Evolutionary conservation across 2,329 filamentous ascomycete genomes (phyloP), one percentile per base, ranked within the genome.

Genomic region (Uncinocarpus reesii): DNA sequence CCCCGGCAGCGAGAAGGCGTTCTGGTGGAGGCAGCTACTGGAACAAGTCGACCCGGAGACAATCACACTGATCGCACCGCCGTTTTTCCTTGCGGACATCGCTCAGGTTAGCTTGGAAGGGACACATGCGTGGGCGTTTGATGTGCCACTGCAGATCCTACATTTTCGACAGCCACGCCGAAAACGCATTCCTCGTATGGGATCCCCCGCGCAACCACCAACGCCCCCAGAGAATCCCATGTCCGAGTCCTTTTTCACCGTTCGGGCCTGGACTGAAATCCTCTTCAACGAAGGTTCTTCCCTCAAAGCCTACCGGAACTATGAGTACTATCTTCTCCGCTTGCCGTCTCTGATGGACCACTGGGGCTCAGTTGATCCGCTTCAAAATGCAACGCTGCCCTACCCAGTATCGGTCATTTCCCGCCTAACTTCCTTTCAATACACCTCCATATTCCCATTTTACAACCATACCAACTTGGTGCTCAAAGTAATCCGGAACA

Each of bases 261-360:
- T 76, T n/a, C 73, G 76, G 1, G 75, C 75, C 1, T 89, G 85
- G 84, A 73, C 71, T 0, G 73, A 76, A 15, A 57, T 87, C 0
- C 68, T 76, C 1, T 76, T 87, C 54, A 89, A 89, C 60, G 84
- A 90, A 65, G 83, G 83, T 7, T 86, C 83, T 0, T 86, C 79
- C 3, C 74, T 83, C n/a, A 74, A 74, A 49, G 81, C 79, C 4
- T 89, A 86, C 65, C 75, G 75, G 40, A 80, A 77, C 3, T 83
- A 86, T 60, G 80, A 86, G 57, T 86, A 81, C 64, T 85, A 82
- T 58, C 70, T 80, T 29, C 78, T 79, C 37, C 70, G 73, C 1
- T 75, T 82, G 5, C 81, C 79, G 0, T 80, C 80, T 11, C 71
- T 84, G 48, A 65, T 85, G 1, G 70, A 71, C 18, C 70, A 58